phyloP scores from a whole-genome alignment of 441 rosid genomes.

The Mallotus repandus region DNA sequence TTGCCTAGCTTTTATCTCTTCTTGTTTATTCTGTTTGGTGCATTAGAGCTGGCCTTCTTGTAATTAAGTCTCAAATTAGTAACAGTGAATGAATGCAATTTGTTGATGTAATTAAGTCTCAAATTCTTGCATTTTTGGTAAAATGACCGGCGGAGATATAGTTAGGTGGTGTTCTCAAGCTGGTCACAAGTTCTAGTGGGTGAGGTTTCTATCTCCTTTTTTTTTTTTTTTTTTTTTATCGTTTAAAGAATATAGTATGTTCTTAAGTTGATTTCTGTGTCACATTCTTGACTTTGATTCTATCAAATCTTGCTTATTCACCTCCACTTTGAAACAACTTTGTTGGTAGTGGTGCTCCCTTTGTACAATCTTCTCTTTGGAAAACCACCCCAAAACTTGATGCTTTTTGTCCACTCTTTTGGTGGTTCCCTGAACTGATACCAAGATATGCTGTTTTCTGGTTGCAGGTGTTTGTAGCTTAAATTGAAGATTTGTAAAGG shows the following conservation, averaged over 20 bases:
- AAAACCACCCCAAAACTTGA: conserved; percentile 45
- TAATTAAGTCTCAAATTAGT: conserved; percentile 11
- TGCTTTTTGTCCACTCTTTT: conserved; percentile 54
- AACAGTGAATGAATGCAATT: neutral
- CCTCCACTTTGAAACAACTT: conserved; percentile 34
- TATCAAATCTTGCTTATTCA: conserved; percentile 23
- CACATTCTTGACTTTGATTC: conserved; percentile 34
- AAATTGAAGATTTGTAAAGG: conserved; percentile 29
- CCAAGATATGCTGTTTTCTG: conserved; percentile 42
- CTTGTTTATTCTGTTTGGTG: conserved; percentile 16
- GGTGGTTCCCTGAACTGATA: conserved; percentile 44
- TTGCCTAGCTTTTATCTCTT: conserved; percentile 2
- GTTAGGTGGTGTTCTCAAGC: conserved; percentile 14
- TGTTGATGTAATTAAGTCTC: conserved; percentile 18
- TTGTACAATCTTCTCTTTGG: conserved; percentile 27
- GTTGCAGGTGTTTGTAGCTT: conserved; percentile 54
- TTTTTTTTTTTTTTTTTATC: conserved; percentile 6
- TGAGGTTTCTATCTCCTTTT: conserved; percentile 18
- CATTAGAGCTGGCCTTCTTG: conserved; percentile 14
- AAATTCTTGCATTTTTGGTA: conserved; percentile 20
- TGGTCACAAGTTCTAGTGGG: neutral
- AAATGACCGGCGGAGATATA: conserved; percentile 21
- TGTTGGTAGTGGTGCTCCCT: conserved; percentile 47
- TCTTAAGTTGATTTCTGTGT: conserved; percentile 33
- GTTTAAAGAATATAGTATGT: conserved; percentile 26